A percentile compares a stretch with the other conserved stretches of the same genome.
These are phyloP conservation scores for Dryas alaskensis DNA, from an alignment of 306 rosid genomes.

Conservation along the genomic window DNA sequence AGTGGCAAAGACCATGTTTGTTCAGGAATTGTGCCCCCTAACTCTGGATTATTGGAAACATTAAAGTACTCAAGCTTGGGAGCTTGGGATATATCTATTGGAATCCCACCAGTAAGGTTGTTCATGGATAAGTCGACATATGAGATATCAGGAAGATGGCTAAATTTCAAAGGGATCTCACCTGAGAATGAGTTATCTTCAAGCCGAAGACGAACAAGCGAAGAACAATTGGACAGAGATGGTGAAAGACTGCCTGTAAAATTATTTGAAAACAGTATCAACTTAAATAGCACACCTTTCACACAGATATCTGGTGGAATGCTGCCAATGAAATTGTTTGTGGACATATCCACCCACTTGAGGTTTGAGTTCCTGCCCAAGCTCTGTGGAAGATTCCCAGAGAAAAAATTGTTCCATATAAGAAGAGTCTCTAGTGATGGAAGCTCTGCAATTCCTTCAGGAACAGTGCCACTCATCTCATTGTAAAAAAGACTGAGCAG, in stretches of 20 bases:
- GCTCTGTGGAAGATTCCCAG: conserved; percentile 63
- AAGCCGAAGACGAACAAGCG: conserved; percentile 81
- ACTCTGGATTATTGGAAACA: conserved; percentile 55
- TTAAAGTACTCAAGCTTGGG: conserved; percentile 64
- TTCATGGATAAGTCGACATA: conserved; percentile 73
- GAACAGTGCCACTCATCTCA: conserved; percentile 74
- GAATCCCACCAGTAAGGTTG: conserved; percentile 76
- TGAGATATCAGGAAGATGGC: conserved; percentile 51
- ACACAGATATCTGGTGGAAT: conserved; percentile 71
- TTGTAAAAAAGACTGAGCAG: conserved; percentile 82
- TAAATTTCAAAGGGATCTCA: conserved; percentile 57
- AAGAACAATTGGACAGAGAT: conserved; percentile 70
- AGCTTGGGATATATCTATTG: conserved; percentile 60
- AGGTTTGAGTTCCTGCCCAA: conserved; percentile 75
- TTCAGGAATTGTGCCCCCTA: conserved; percentile 63
- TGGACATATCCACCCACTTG: conserved; percentile 82
- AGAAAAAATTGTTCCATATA: conserved; percentile 73
- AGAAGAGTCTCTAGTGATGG: conserved; percentile 83
- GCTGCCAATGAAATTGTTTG: conserved; percentile 62
- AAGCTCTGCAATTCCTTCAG: conserved; percentile 65
- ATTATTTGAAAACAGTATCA: conserved; percentile 81
- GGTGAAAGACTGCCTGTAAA: conserved; percentile 58
- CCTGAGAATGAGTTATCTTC: conserved; percentile 81
- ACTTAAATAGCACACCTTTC: conserved; percentile 50
- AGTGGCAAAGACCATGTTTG: conserved; percentile 54